Conservation (phyloP, 306 rosid genomes). For the Quercus cerris region DNA sequence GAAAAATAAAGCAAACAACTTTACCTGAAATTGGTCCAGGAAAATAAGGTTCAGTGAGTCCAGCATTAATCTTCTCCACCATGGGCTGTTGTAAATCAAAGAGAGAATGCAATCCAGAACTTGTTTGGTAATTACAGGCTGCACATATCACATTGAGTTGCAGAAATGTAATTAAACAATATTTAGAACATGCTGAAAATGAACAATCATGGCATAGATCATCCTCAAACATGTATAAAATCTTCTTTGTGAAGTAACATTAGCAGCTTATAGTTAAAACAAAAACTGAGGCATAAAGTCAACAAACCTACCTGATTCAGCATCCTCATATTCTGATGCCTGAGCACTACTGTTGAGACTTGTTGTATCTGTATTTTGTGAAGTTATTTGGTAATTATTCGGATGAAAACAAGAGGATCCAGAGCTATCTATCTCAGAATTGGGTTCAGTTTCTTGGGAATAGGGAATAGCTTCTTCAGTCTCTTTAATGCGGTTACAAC, state of each 20-base stretch:
- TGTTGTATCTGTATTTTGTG: slow-evolving; percentile 55
- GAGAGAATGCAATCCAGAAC: slow-evolving; percentile 42
- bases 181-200: slow-evolving; percentile 4
- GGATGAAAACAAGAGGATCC: slow-evolving; percentile 46
- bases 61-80: slow-evolving; percentile 36
- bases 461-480: slow-evolving; percentile 39
- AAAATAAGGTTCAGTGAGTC: slow-evolving; percentile 34
- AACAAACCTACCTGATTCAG: slow-evolving; percentile 61
- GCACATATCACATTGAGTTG: slow-evolving; percentile 26
- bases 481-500: slow-evolving; percentile 38
- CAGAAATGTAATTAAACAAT: background rate
- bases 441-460: slow-evolving; percentile 33
- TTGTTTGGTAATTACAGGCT: slow-evolving; percentile 55
- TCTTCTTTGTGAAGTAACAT: slow-evolving; percentile 7
- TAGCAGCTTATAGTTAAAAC: background rate
- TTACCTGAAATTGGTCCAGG: slow-evolving; percentile 44
- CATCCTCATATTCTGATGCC: slow-evolving; percentile 72
- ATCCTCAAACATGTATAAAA: background rate
- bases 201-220: background rate
- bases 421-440: slow-evolving; percentile 52
- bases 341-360: slow-evolving; percentile 64
- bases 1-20: slow-evolving; percentile 5
- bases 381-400: slow-evolving; percentile 39
- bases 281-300: slow-evolving; percentile 12
- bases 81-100: slow-evolving; percentile 42